phyloP scores from a whole-genome alignment of 2,329 filamentous ascomycete species.

The Teratosphaeriaceae sp. region DNA sequence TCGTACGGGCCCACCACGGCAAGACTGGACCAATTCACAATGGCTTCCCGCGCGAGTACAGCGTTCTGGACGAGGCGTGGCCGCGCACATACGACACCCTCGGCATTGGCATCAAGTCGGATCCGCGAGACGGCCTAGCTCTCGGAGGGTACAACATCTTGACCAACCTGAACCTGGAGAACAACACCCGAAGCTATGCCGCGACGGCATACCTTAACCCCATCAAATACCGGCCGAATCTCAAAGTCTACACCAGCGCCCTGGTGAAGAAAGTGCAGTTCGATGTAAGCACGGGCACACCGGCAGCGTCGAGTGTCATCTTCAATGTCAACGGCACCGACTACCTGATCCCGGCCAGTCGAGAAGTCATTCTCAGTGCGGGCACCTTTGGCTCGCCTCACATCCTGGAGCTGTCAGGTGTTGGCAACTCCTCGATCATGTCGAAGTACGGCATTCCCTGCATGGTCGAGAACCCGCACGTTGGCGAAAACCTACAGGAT shows the following conservation, averaged over 20 bases:
- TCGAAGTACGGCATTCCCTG: slow-evolving; percentile 11
- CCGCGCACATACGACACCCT: slow-evolving; percentile 10
- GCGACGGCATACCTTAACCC: slow-evolving; percentile 28
- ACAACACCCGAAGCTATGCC: slow-evolving; percentile 24
- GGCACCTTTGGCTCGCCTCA: slow-evolving; percentile 33
- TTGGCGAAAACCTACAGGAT: slow-evolving; percentile 22
- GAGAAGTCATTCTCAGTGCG: slow-evolving; percentile 49
- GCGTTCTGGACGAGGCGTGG: slow-evolving; percentile 13
- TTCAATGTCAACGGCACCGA: slow-evolving; percentile 19
- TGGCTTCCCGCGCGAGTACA: slow-evolving; percentile 8
- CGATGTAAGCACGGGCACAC: slow-evolving; percentile 11
- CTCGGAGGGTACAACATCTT: slow-evolving; percentile 14
- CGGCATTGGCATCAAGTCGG: slow-evolving; percentile 10
- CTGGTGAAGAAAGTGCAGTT: slow-evolving; percentile 22
- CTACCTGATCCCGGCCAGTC: slow-evolving; percentile 14
- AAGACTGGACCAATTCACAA: slow-evolving; percentile 16
- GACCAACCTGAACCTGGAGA: slow-evolving; percentile 15
- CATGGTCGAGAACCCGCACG: slow-evolving; percentile 13
- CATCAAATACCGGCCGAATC: slow-evolving; percentile 21
- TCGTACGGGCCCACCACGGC: slow-evolving; percentile 14
- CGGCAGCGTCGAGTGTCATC: slow-evolving; percentile 14
- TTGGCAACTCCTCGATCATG: slow-evolving; percentile 22
- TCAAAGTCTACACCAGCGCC: slow-evolving; percentile 27
- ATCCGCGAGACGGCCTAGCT: slow-evolving; percentile 11
- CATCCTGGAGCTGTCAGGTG: slow-evolving; percentile 34